A percentile compares a stretch with the other conserved stretches of the same genome.
Evolutionary conservation across 1,284 basidiomycete species (phyloP).

Genomic region (Malassezia psittaci): DNA sequence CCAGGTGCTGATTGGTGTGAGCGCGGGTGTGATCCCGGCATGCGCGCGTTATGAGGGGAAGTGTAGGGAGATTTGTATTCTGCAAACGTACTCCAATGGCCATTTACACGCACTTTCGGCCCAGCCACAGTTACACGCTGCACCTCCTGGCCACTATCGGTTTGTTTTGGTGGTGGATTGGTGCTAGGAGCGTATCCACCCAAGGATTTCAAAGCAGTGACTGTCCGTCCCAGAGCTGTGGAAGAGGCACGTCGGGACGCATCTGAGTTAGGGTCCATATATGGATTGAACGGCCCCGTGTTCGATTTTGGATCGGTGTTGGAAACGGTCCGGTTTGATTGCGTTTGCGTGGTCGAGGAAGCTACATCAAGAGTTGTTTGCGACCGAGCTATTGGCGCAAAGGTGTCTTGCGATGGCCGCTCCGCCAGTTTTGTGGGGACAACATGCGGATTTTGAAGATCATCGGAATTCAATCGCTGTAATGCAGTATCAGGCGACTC

Average conservation of each 20-base stretch:
- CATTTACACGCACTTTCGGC: background rate
- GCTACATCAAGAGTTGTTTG: background rate
- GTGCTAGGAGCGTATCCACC: background rate
- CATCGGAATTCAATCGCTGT: background rate
- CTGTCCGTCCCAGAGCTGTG: constrained; percentile 9
- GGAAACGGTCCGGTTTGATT: background rate
- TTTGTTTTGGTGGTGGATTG: background rate
- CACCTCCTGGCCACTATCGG: background rate
- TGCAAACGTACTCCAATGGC: background rate
- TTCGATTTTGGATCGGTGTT: background rate
- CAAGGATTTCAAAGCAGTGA: constrained; percentile 6
- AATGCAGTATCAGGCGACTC: constrained; percentile 20
- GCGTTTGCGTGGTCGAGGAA: background rate
- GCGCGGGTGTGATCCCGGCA: background rate
- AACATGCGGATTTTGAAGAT: background rate
- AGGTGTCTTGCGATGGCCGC: background rate
- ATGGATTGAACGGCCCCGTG: background rate
- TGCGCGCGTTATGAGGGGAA: background rate
- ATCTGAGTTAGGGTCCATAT: background rate
- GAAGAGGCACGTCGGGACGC: background rate
- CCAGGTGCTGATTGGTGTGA: constrained; percentile 19
- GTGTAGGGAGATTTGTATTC: constrained; percentile 3
- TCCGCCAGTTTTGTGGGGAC: constrained; percentile 7
- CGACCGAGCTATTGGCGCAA: no score
- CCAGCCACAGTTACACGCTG: background rate